A percentile compares a stretch with the other conserved stretches of the same genome.
These are phyloP conservation scores for Bondarzewia mesenterica DNA, from an alignment of 1,284 basidiomycete genomes.

Conservation along the genomic window DNA sequence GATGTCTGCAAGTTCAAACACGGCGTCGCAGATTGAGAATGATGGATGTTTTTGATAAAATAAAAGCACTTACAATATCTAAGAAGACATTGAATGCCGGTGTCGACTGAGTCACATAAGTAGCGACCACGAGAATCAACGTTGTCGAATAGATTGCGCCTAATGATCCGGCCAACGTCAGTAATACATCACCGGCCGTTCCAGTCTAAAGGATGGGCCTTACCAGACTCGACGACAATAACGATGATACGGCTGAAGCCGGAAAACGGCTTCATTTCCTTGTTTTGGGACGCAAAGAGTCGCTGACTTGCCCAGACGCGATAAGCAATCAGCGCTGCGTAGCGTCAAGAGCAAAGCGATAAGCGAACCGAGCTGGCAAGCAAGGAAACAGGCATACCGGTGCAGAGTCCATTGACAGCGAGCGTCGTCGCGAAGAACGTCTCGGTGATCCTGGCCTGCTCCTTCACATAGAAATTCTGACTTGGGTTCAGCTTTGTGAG, in stretches of 20 bases:
- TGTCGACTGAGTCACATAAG: not conserved
- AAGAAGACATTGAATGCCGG: constrained; percentile 11
- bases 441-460: not conserved
- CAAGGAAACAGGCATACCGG: constrained; percentile 1
- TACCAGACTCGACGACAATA: constrained; percentile 12
- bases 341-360: not conserved
- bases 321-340: constrained; percentile 12
- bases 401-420: constrained; percentile 7
- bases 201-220: not conserved
- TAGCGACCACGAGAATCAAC: constrained; percentile 5
- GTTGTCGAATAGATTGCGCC: constrained; percentile 8
- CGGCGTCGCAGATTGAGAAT: not conserved
- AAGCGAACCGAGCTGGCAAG: not conserved
- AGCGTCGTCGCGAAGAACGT: constrained; percentile 1
- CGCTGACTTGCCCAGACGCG: constrained; percentile 11
- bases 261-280: constrained; percentile 7
- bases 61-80: constrained; percentile 8
- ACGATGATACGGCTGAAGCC: constrained; percentile 8
- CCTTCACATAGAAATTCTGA: not conserved
- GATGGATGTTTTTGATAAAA: not conserved
- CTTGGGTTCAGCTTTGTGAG: not conserved
- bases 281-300: constrained; percentile 1
- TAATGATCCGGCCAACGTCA: no score
- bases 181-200: not conserved
- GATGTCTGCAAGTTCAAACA: not conserved